Evolutionary conservation across 73 alveolate species (phyloP).

Genomic region (Tetrahymena elliotti): DNA sequence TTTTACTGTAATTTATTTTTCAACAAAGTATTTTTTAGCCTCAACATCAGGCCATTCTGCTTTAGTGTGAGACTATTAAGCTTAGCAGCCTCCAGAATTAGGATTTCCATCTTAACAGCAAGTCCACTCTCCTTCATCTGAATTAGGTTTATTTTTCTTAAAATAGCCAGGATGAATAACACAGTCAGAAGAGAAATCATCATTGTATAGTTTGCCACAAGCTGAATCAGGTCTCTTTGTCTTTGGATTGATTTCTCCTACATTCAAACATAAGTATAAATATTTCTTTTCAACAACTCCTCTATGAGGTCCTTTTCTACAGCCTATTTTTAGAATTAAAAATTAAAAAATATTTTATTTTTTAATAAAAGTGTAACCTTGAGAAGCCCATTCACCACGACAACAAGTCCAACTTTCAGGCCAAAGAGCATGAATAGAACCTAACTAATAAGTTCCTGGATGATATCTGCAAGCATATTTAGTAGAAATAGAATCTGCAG

Average conservation of each 20-base stretch:
- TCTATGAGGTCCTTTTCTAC: constrained; percentile 77
- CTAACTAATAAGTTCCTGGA: constrained; percentile 94
- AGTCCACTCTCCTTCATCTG: constrained; percentile 71
- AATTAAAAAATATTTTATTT: background rate
- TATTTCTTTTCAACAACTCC: constrained; percentile 76
- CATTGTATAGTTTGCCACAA: constrained; percentile 81
- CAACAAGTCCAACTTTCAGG: constrained; percentile 99
- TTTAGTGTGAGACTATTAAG: constrained; percentile 63
- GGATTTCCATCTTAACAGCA: constrained; percentile 73
- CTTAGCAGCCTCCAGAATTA: constrained; percentile 57
- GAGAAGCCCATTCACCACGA: constrained; percentile 88
- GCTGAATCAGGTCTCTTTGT: constrained; percentile 82
- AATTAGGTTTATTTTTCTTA: constrained; percentile 26
- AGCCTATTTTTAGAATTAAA: constrained; percentile 22
- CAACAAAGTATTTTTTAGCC: constrained; percentile 89
- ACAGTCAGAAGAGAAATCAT: constrained; percentile 64
- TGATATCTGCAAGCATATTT: constrained; percentile 81
- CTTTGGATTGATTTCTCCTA: constrained; percentile 79
- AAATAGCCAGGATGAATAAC: constrained; percentile 76
- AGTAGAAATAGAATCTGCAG: constrained; percentile 47
- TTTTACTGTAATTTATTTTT: constrained; percentile 49
- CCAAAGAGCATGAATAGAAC: constrained; percentile 94
- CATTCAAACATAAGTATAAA: constrained; percentile 74
- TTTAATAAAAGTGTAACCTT: constrained; percentile 15
- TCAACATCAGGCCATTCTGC: constrained; percentile 95